A percentile compares a stretch with the other conserved stretches of the same genome.
These are phyloP conservation scores for Didymosphaeria variabile DNA, from an alignment of 2,329 filamentous ascomycete species.

Conservation along the genomic window DNA sequence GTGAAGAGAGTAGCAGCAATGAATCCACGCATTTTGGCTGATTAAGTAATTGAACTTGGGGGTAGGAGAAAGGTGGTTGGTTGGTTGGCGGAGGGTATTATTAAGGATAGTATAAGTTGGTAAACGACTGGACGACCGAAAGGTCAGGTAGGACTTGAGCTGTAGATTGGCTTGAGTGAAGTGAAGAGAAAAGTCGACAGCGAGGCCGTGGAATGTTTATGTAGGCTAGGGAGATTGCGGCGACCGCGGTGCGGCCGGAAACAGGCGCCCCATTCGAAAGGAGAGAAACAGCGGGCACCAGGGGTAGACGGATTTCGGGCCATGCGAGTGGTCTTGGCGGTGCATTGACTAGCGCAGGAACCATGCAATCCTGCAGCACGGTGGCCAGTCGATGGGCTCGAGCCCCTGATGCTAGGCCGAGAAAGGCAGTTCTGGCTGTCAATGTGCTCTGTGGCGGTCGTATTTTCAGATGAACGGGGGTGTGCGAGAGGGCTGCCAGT, in stretches of 20 bases:
- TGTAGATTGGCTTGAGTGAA: constrained; percentile 49
- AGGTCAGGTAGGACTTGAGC: constrained; percentile 49
- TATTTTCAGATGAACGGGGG: constrained; percentile 44
- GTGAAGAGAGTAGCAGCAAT: constrained; percentile 45
- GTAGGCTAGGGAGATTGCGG: constrained; percentile 50
- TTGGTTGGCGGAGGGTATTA: constrained; percentile 30
- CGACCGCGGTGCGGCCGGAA: constrained; percentile 43
- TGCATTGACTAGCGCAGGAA: constrained; percentile 49
- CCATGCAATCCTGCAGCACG: constrained; percentile 37
- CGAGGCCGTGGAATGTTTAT: constrained; percentile 40
- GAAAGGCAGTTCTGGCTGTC: constrained; percentile 39
- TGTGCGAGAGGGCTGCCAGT: constrained; percentile 21
- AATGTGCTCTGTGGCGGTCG: constrained; percentile 39
- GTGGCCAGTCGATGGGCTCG: constrained; percentile 37
- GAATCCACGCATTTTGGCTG: constrained; percentile 52
- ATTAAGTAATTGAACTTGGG: constrained; percentile 42
- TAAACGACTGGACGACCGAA: constrained; percentile 55
- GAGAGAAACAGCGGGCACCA: constrained; percentile 36
- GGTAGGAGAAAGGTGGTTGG: constrained; percentile 24
- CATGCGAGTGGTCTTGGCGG: constrained; percentile 40
- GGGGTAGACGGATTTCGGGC: constrained; percentile 35
- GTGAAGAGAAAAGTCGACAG: constrained; percentile 38
- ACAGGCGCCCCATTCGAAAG: constrained; percentile 44
- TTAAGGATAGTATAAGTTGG: constrained; percentile 54
- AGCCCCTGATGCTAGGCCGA: constrained; percentile 38